Evolutionary conservation across 2,329 filamentous ascomycete genomes (phyloP), one percentile per base, ranked within the genome.

Genomic region (Daldinia eschscholtzii): DNA sequence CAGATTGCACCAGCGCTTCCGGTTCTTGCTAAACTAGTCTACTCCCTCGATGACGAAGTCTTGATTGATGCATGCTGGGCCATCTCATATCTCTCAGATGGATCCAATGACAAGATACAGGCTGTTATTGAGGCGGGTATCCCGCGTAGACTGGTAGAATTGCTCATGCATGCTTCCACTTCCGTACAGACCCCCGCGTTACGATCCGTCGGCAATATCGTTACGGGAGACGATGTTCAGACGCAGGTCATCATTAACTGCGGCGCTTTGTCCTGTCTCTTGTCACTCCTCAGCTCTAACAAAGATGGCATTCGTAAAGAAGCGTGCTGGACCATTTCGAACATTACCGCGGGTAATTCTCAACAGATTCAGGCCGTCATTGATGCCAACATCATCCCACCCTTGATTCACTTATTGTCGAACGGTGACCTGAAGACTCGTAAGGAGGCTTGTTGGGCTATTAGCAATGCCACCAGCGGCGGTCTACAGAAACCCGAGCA

Each of bases 171-270:
- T 80, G 94, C 94, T 42, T 98, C 96, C 20, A 99, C 96, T 67
- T 98, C 96, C 0, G 96, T 99, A 63, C 96, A 99, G 85, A 99
- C 96, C 2, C 96, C 96, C 50, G 96, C 96, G 55, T 92, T 99
- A 64, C 92, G 96, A 74, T 99, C 96, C 0, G 96, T 99, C 60
- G 96, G 96, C 72, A 99, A 99, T 84, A 99, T 99, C 75, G 96
- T 99, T 60, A 99, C 96, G 48, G 96, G 96, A 74, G 96, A 99
- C 80, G 96, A 99, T 79, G 93, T 99, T 46, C 96, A 99, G 84
- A 99, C 96, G 26, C 96, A 99, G 82, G 94, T 99, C 74, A 98
- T 99, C 81, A 99, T 99, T 83, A 99, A 99, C 88, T 97, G 94
- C 76, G 95, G 96, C 68, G 91, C 96, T 73, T 88, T 99, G 53